These are phyloP conservation scores for Quercus wislizeni DNA, from an alignment of 306 rosid genomes.

Conservation along the genomic window DNA sequence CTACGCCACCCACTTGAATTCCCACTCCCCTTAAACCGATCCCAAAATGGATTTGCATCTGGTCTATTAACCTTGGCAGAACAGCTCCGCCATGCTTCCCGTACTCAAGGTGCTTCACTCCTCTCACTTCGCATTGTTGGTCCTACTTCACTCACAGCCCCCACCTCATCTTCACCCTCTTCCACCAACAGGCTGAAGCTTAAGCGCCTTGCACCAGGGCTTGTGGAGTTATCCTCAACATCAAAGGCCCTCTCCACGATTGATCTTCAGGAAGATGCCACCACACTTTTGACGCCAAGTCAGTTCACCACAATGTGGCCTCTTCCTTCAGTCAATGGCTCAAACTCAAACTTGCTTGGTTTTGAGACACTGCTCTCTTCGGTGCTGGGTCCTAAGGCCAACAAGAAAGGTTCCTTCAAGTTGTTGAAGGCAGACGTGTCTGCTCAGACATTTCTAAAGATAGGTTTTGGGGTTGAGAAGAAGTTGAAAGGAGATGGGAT, in stretches of 20 bases:
- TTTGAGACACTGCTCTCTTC: conserved; percentile 68
- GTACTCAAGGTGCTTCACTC: conserved; percentile 39
- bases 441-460: conserved; percentile 76
- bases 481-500: conserved; percentile 66
- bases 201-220: conserved; percentile 93
- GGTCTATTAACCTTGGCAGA: conserved; percentile 76
- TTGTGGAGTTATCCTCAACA: conserved; percentile 79
- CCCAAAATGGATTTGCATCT: conserved; percentile 62
- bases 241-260: conserved; percentile 38
- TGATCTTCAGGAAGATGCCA: conserved; percentile 45
- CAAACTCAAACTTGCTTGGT: conserved; percentile 69
- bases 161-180: conserved; percentile 56
- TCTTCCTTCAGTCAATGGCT: conserved; percentile 74
- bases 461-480: conserved; percentile 86
- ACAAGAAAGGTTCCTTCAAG: conserved; percentile 73
- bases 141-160: conserved; percentile 72
- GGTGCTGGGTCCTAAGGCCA: conserved; percentile 68
- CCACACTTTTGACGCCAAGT: conserved; percentile 59
- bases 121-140: conserved; percentile 87
- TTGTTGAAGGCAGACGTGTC: conserved; percentile 88
- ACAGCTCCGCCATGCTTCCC: conserved; percentile 69
- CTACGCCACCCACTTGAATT: conserved; percentile 82
- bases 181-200: conserved; percentile 71
- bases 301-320: conserved; percentile 79
- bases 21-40: conserved; percentile 67